A percentile compares a stretch with the other conserved stretches of the same genome.
Conservation (phyloP, 2,329 filamentous ascomycete genomes). For the Parasarocladium wereldwijsianum region DNA sequence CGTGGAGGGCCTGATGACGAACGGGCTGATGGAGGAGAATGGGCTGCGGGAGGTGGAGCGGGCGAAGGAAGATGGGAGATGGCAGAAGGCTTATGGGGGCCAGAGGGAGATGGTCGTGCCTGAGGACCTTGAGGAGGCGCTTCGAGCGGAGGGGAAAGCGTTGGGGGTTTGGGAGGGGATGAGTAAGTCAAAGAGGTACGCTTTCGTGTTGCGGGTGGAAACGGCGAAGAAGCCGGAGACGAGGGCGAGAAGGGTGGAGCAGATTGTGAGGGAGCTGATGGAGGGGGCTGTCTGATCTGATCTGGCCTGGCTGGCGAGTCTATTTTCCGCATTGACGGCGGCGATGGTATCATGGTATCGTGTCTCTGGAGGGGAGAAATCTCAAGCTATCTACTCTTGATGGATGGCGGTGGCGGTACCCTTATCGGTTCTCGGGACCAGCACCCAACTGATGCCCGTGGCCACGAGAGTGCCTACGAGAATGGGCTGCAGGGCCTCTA, state of each 20-base stretch:
- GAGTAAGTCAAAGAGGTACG: conserved; percentile 28
- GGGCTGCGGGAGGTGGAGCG: conserved; percentile 36
- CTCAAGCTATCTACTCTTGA: conserved; percentile 19
- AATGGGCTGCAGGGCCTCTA: conserved; percentile 35
- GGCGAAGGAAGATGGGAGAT: conserved; percentile 41
- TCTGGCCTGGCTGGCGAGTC: too few species aligned
- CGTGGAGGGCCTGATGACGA: conserved; percentile 25
- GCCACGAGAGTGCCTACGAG: conserved; percentile 30
- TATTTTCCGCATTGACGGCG: too few species aligned
- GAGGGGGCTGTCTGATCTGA: too few species aligned
- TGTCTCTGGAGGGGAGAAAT: too few species aligned
- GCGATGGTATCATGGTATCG: too few species aligned
- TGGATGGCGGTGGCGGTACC: conserved; percentile 16
- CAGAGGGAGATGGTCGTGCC: conserved; percentile 30
- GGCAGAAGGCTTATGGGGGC: conserved; percentile 41
- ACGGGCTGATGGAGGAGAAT: conserved; percentile 31
- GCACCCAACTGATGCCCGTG: conserved; percentile 30
- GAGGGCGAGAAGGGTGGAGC: conserved; percentile 10
- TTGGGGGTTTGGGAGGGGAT: conserved; percentile 24
- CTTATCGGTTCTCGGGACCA: conserved; percentile 23
- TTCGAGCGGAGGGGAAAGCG: conserved; percentile 21
- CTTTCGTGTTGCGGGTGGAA: conserved; percentile 28
- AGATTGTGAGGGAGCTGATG: conserved; percentile 8
- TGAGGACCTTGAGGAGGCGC: conserved; percentile 28
- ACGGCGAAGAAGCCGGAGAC: conserved; percentile 18